Evolutionary conservation across 345 rosid genomes (phyloP), one percentile per base, ranked within the genome.

Genomic region (Eucalyptus sp.): DNA sequence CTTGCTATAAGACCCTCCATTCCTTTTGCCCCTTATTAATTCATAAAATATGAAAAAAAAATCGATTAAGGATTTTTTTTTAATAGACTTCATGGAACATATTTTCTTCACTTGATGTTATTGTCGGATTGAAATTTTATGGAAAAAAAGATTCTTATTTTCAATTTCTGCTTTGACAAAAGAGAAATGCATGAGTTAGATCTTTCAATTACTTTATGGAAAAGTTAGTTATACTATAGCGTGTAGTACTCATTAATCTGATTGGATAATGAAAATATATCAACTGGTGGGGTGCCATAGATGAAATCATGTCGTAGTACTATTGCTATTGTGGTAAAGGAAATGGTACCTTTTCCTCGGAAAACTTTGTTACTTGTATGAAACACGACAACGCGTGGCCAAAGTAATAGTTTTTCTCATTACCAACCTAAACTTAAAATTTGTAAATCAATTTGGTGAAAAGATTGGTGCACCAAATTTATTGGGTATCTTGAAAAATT

Each of bases 221-320:
- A 66, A 66, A 66, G 12, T 31, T 68, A 68, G 20, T 68, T 68
- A 33, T 17, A 24, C 20, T 9, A 17, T 17, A 17, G 13, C 7
- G 5, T 68, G 43, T 8, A 41, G 13, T 33, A 16, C 44, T 68
- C 20, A 4, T 68, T 33, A 7, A 8, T n/a, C 0, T n/a, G 4
- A 64, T 60, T 25, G 66, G 15, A 14, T 64, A n/a, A 64, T 16
- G 37, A 29, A 64, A 14, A 14, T 14, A 14, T 14, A 64, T n/a
- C 37, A 2, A n/a, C 18, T 1, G 13, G 2, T 2, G 7, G 0
- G 44, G 44, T 2, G 12, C 76, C 2, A 33, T 16, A 33, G 12
- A 33, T 68, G 13, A 33, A 68, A 31, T 68, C 80, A 16, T 8
- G 18, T 2, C 3, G 5, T 64, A 7, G 58, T 52, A 33, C 43